A percentile compares a stretch with the other conserved stretches of the same genome.
Evolutionary conservation across 805 yeast species (phyloP).

Genomic region (Candida multigemmis): DNA sequence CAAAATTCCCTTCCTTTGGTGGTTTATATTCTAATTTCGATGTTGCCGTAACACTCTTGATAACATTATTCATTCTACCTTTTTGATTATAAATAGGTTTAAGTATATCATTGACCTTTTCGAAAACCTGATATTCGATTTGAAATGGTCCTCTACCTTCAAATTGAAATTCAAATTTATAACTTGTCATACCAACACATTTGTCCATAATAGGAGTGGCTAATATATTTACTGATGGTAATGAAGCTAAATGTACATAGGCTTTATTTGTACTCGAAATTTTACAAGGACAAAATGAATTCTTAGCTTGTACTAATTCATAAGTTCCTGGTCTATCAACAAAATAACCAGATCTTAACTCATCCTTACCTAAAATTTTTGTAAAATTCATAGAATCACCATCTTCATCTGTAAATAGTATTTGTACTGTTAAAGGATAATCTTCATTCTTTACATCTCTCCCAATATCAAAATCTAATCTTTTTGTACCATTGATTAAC

Average conservation of each 20-base stretch:
- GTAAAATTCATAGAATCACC: constrained; percentile 15
- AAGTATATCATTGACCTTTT: constrained; percentile 21
- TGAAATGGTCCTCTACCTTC: constrained; percentile 79
- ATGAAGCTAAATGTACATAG: constrained; percentile 35
- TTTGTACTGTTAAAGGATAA: constrained; percentile 36
- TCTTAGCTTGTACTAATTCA: constrained; percentile 40
- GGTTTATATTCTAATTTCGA: constrained; percentile 60
- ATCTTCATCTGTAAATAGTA: constrained; percentile 16
- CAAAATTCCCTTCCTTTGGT: constrained; percentile 69
- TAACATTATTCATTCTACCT: constrained; percentile 16
- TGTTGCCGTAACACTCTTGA: constrained; percentile 15
- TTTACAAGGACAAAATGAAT: constrained; percentile 60
- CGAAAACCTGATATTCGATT: constrained; percentile 53
- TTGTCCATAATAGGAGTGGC: constrained; percentile 67
- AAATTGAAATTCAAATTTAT: constrained; percentile 57
- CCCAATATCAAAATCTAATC: constrained; percentile 6
- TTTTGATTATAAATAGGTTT: constrained; percentile 21
- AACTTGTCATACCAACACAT: constrained; percentile 90
- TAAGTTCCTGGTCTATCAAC: constrained; percentile 62
- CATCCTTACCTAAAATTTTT: constrained; percentile 15
- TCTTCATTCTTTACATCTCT: constrained; percentile 21
- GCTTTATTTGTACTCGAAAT: constrained; percentile 27
- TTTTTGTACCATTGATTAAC: constrained; percentile 11
- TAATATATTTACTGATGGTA: constrained; percentile 30
- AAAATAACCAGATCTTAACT: constrained; percentile 17